A percentile compares a stretch with the other conserved stretches of the same genome.
phyloP scores from a whole-genome alignment of 1,139 yeast species.

The Nakaseomyces kungkrabaensis region DNA sequence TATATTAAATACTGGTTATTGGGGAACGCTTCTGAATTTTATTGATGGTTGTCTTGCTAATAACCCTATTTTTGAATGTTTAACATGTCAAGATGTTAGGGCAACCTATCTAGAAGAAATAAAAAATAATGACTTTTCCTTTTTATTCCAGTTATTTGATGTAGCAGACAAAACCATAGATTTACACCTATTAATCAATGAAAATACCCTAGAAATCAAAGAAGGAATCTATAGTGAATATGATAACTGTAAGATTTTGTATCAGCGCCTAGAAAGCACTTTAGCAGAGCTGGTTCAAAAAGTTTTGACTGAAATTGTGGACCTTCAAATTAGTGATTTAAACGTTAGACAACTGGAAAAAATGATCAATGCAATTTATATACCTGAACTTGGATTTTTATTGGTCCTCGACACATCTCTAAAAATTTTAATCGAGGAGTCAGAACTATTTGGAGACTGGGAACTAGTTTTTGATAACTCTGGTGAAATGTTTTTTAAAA shows the following conservation, averaged over 20 bases:
- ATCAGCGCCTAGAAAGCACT: slow-evolving; percentile 32
- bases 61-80: background rate
- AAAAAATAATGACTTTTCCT: background rate
- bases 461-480: slow-evolving; percentile 34
- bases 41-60: background rate
- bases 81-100: background rate
- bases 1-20: slow-evolving; percentile 9
- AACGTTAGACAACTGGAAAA: slow-evolving; percentile 8
- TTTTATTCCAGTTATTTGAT: background rate
- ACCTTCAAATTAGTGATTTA: slow-evolving; percentile 7
- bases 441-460: slow-evolving; percentile 23
- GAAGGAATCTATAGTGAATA: slow-evolving; percentile 29
- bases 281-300: slow-evolving; percentile 25
- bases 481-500: slow-evolving; percentile 33
- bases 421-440: slow-evolving; percentile 8
- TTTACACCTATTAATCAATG: background rate
- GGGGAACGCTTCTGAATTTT: background rate
- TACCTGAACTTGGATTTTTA: slow-evolving; percentile 39
- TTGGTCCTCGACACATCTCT: slow-evolving; percentile 20
- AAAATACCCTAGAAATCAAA: slow-evolving; percentile 22
- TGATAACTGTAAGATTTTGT: slow-evolving; percentile 29
- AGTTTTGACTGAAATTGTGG: slow-evolving; percentile 6
- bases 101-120: background rate
- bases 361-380: slow-evolving; percentile 33
- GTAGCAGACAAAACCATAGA: background rate